Base-by-base conservation (phyloP, 2,329 filamentous ascomycete species). In the Aspergillus quadricinctus region DNA sequence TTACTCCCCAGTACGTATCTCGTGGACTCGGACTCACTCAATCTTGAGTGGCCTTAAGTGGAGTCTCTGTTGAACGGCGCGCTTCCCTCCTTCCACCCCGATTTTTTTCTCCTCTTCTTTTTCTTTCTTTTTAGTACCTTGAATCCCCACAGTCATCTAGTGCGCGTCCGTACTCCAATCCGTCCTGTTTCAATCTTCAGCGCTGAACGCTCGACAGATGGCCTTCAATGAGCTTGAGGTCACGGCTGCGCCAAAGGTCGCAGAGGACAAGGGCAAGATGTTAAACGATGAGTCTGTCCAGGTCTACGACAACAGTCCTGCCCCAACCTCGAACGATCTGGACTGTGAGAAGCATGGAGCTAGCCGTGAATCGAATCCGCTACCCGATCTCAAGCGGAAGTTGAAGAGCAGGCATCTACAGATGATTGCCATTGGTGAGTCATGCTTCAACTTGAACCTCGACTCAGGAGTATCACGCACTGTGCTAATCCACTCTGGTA, bases 381-480 rank as follows among this genome's bases (percentile, higher is more conserved):
- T 87, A 59, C 71, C 73, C 2, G 69, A 75, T 53, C 81, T 97
- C 57, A 85, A 89, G 57, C 82, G 92, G 68, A 89, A 87, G 76
- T 76, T 96, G 66, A 95, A 95, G 77, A 88, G 87, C 27, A 81
- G 92, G 49, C 94, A 99, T 78, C 72, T 97, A 71, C 93, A 97
- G 78, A 97, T 97, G 93, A 97, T 97, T 80, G 94, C 94, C 27
- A 96, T 97, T 65, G 92, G 92, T 69, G 89, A 89, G 53, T 92
- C 11, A 6, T 21, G 14, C n/a, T 46, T 23, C 4, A 14, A 23
- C 27, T 46, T 14, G 43, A 6, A 19, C 23, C 4, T 25, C 21
- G 11, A 14, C 43, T 23, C 11, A 3, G 21, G 25, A 14, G 6
- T 14, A 7, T 43, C 8, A 21, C 10, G 19, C 19, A 19, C 14